Percentiles rank a stretch among this genome's conserved stretches.
phyloP scores from a whole-genome alignment of 169 alveolate species.

The Besnoitia besnoiti region DNA sequence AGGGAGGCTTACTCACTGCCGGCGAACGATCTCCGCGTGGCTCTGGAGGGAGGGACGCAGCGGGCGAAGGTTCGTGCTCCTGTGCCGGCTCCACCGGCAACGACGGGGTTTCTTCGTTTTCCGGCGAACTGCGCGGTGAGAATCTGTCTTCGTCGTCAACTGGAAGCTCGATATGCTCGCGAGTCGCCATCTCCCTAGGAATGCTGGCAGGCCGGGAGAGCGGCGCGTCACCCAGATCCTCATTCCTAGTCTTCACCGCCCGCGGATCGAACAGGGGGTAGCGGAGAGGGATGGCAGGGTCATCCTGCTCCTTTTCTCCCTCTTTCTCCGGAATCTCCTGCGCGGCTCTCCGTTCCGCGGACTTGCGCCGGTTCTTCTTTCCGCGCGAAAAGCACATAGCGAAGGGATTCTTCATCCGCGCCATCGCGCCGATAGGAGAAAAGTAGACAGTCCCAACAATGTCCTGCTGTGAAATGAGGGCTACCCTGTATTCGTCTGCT shows the following conservation, averaged over 20 bases:
- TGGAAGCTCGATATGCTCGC: not conserved
- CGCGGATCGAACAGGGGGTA: slow-evolving; percentile 31
- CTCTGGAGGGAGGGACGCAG: no score
- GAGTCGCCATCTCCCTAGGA: not conserved
- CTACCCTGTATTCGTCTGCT: no score
- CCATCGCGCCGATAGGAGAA: not conserved
- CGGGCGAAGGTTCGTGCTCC: no score
- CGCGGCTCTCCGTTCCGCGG: not conserved
- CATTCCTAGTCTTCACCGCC: not conserved
- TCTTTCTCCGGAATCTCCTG: slow-evolving; percentile 12
- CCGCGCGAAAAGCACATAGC: not conserved
- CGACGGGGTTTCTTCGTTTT: not conserved
- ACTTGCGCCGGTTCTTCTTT: slow-evolving; percentile 1
- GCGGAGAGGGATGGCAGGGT: not conserved
- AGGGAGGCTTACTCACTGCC: no score
- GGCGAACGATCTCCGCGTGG: no score
- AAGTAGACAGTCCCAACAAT: no score
- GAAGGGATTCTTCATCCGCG: slow-evolving; percentile 9
- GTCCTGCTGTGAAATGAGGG: no score
- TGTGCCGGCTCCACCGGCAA: not conserved
- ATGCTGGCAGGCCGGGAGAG: not conserved
- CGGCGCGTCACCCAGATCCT: not conserved
- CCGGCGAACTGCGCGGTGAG: not conserved
- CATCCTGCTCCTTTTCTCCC: not conserved
- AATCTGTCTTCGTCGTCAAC: slow-evolving; percentile 4